A percentile compares a stretch with the other conserved stretches of the same genome.
These are phyloP conservation scores for Didymella sp. DNA, from an alignment of 2,329 filamentous ascomycete species.

Conservation along the genomic window DNA sequence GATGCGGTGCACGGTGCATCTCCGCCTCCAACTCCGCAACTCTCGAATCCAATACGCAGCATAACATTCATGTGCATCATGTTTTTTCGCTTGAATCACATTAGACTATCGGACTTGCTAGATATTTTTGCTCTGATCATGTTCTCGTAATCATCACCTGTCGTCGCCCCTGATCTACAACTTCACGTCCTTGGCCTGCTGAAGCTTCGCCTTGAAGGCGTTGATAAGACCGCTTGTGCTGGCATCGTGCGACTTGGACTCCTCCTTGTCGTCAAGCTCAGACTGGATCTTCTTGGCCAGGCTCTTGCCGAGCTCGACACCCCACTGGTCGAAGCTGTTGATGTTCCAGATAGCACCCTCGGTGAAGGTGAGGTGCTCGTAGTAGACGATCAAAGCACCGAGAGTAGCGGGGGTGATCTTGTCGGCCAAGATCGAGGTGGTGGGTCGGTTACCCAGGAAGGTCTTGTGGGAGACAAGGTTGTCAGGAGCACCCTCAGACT, in stretches of 20 bases:
- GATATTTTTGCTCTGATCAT: constrained; percentile 9
- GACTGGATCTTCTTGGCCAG: constrained; percentile 73
- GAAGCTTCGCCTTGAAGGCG: constrained; percentile 82
- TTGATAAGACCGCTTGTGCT: constrained; percentile 89
- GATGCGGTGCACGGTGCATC: neutral
- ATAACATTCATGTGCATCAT: too few species aligned
- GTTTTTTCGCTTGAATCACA: constrained; percentile 5
- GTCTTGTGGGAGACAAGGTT: constrained; percentile 96
- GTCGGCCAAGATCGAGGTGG: constrained; percentile 90
- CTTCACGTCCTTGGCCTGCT: constrained; percentile 28
- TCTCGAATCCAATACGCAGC: neutral
- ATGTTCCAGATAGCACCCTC: constrained; percentile 99
- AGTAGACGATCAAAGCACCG: constrained; percentile 96
- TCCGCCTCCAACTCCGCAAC: constrained; percentile 9
- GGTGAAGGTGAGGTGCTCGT: constrained; percentile 97
- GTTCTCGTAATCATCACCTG: constrained; percentile 5
- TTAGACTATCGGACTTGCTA: constrained; percentile 13
- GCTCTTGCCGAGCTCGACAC: constrained; percentile 96
- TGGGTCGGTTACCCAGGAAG: constrained; percentile 96
- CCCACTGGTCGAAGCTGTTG: constrained; percentile 99
- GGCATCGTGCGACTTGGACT: constrained; percentile 77
- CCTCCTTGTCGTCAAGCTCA: constrained; percentile 82
- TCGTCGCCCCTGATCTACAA: constrained; percentile 8
- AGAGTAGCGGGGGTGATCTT: constrained; percentile 94
- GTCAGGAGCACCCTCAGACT: constrained; percentile 74